phyloP scores from a whole-genome alignment of 495 filamentous ascomycete genomes.

The Penicillium diatomitis region DNA sequence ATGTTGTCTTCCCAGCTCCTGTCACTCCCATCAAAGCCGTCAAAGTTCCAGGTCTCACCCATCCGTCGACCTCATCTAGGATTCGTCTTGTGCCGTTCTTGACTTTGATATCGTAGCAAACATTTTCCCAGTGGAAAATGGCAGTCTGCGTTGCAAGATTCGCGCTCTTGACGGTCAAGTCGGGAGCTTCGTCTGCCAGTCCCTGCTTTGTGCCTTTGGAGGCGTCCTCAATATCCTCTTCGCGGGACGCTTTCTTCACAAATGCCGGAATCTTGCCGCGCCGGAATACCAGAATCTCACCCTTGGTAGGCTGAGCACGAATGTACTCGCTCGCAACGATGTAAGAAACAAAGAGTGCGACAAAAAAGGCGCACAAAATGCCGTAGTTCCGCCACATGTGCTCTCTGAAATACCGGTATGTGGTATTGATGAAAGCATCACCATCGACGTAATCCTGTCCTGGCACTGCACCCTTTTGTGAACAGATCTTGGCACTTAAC shows the following conservation, averaged over 20 bases:
- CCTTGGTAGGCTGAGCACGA: conserved; percentile 19
- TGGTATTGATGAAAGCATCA: conserved; percentile 7
- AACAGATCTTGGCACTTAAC: conserved; percentile 1
- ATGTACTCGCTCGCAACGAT: conserved; percentile 3
- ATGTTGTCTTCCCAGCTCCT: conserved; percentile 50
- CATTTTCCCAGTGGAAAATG: not conserved
- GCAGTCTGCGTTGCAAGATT: conserved; percentile 21
- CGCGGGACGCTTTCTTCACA: conserved; percentile 44
- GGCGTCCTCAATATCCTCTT: conserved; percentile 16
- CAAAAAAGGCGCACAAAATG: conserved; percentile 3
- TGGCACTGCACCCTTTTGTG: conserved; percentile 1
- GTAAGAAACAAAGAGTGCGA: conserved; percentile 3
- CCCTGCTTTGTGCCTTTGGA: conserved; percentile 30
- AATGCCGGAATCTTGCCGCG: conserved; percentile 8
- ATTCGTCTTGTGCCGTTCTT: not conserved
- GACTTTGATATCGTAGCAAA: not conserved
- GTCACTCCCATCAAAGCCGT: conserved; percentile 54
- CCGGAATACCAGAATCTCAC: conserved; percentile 34
- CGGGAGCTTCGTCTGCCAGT: not conserved
- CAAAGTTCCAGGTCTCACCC: conserved; percentile 55
- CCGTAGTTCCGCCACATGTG: conserved; percentile 12
- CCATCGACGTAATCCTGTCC: conserved; percentile 5
- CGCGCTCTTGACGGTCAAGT: not conserved
- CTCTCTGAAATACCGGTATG: not conserved
- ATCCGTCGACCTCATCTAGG: conserved; percentile 33